These are phyloP conservation scores for Podospora australis DNA, from an alignment of 495 filamentous ascomycete species.

Conservation along the genomic window DNA sequence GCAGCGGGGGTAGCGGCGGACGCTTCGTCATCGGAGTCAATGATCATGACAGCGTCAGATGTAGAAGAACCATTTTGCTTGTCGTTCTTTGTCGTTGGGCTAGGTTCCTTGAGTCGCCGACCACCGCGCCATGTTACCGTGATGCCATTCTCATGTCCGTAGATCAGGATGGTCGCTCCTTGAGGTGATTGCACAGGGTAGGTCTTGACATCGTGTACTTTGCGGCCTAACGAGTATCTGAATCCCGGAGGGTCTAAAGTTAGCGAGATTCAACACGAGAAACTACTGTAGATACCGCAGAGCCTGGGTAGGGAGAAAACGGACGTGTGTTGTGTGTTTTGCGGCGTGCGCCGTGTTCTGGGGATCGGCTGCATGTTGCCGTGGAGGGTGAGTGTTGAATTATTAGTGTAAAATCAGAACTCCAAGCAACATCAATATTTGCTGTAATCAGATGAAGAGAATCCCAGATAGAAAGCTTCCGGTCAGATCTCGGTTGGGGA, in stretches of 20 bases:
- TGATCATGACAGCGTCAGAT: constrained; percentile 63
- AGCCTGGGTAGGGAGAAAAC: constrained; percentile 1
- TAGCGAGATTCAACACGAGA: too few species aligned
- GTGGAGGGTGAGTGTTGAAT: too few species aligned
- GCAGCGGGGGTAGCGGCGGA: constrained; percentile 14
- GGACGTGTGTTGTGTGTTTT: constrained; percentile 30
- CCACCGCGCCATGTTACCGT: constrained; percentile 79
- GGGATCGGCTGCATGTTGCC: constrained; percentile 20
- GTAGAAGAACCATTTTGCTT: constrained; percentile 36
- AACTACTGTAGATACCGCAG: not conserved
- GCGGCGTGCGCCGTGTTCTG: constrained; percentile 29
- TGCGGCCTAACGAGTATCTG: constrained; percentile 71
- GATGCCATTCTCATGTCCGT: constrained; percentile 74
- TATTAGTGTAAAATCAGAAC: too few species aligned
- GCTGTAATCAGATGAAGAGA: too few species aligned
- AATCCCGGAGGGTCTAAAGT: not conserved
- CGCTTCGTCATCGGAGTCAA: constrained; percentile 73
- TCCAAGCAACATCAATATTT: too few species aligned
- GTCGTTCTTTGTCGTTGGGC: constrained; percentile 25
- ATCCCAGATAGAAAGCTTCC: too few species aligned
- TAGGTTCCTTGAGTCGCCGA: constrained; percentile 47
- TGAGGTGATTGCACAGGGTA: constrained; percentile 76
- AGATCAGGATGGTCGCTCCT: constrained; percentile 76
- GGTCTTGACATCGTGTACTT: constrained; percentile 62
- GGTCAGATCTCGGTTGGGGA: not conserved